phyloP scores from a whole-genome alignment of 2,329 filamentous ascomycete species.

The Zasmidium cellare region DNA sequence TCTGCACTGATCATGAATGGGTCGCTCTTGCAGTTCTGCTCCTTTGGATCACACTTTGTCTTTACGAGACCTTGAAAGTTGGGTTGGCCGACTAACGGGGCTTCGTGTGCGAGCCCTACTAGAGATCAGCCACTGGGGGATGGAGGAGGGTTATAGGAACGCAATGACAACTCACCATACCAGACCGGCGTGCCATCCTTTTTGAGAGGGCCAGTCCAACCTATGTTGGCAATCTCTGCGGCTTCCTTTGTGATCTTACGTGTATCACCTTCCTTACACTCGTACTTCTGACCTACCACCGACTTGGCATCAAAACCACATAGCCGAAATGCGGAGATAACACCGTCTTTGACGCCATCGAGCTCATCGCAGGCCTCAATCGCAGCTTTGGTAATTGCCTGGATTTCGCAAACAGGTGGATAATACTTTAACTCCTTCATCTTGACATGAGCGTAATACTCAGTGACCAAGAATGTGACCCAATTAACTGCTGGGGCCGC shows the following conservation, averaged over 20 bases:
- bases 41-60: conserved; percentile 27
- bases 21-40: conserved; percentile 23
- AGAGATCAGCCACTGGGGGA: conserved; percentile 8
- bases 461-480: conserved; percentile 30
- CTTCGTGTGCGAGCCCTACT: conserved; percentile 17
- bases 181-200: conserved; percentile 27
- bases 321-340: conserved; percentile 30
- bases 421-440: conserved; percentile 33
- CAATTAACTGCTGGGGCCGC: conserved; percentile 42
- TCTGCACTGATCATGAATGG: conserved; percentile 34
- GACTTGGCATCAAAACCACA: conserved; percentile 35
- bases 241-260: conserved; percentile 30
- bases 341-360: conserved; percentile 39
- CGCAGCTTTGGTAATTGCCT: conserved; percentile 37
- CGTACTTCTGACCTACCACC: conserved; percentile 29
- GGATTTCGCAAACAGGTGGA: conserved; percentile 37
- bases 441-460: conserved; percentile 32
- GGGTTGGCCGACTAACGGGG: conserved; percentile 20
- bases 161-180: conserved; percentile 31
- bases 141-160: conserved; percentile 16
- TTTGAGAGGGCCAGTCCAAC: conserved; percentile 36
- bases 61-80: conserved; percentile 26
- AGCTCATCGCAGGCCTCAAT: conserved; percentile 39
- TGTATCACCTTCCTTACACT: conserved; percentile 23
- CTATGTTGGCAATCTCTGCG: conserved; percentile 31